Percentiles rank a stretch among this genome's conserved stretches.
Evolutionary conservation across 2,329 filamentous ascomycete species (phyloP).

Genomic region (Chrysoporthe cubensis): DNA sequence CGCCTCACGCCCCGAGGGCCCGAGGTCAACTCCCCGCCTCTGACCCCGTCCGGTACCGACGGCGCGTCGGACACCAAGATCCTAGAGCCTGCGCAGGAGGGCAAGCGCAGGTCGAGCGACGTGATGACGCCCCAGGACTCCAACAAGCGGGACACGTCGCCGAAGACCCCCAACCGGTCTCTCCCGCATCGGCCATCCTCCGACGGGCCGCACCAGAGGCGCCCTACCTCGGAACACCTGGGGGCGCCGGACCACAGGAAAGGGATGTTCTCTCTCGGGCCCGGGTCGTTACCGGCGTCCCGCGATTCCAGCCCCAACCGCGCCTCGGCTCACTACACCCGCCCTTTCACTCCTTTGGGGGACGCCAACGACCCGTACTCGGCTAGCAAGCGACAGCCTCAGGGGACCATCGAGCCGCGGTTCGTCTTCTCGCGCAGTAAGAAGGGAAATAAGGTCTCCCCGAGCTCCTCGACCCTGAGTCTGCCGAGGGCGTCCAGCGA

Average conservation of each 20-base stretch:
- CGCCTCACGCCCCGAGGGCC: slow-evolving; percentile 68
- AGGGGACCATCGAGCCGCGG: slow-evolving; percentile 71
- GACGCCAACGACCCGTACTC: slow-evolving; percentile 86
- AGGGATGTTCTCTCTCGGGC: slow-evolving; percentile 57
- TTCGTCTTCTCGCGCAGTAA: slow-evolving; percentile 78
- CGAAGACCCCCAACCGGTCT: slow-evolving; percentile 45
- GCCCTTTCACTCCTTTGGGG: slow-evolving; percentile 77
- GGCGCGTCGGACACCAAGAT: slow-evolving; percentile 41
- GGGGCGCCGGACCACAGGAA: slow-evolving; percentile 48
- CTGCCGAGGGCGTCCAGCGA: slow-evolving; percentile 52
- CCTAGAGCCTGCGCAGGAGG: slow-evolving; percentile 30
- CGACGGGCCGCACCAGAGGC: slow-evolving; percentile 34
- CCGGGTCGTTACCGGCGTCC: slow-evolving; percentile 60
- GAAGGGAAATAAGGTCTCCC: slow-evolving; percentile 64
- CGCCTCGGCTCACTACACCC: slow-evolving; percentile 63
- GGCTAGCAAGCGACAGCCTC: slow-evolving; percentile 76
- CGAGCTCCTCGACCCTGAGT: slow-evolving; percentile 55
- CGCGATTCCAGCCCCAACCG: slow-evolving; percentile 68
- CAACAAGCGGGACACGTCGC: slow-evolving; percentile 57
- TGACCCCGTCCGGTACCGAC: slow-evolving; percentile 81
- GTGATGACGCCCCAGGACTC: slow-evolving; percentile 72
- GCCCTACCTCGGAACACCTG: slow-evolving; percentile 31
- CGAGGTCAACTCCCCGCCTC: slow-evolving; percentile 82
- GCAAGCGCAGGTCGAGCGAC: slow-evolving; percentile 33
- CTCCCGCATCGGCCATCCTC: slow-evolving; percentile 47